Percentiles rank a stretch among this genome's conserved stretches.
Conservation (phyloP, 176 grass and related monocot species). For the Oryza meridionalis region DNA sequence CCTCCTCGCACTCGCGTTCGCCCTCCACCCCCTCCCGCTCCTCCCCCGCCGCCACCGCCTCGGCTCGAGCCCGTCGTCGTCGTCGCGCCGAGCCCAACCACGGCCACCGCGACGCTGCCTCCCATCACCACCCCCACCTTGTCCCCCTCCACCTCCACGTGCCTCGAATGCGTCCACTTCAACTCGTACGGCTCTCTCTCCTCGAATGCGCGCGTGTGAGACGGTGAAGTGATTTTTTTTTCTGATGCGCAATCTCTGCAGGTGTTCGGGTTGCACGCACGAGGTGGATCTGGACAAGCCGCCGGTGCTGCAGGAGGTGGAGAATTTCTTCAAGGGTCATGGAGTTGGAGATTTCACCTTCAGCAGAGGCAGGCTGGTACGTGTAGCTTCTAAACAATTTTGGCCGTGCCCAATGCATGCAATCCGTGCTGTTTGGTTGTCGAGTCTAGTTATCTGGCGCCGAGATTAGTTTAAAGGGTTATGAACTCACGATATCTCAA, state of each 20-base stretch:
- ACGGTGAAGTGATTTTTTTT: constrained; percentile 14
- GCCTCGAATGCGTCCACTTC: constrained; percentile 84
- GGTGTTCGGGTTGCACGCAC: constrained; percentile 82
- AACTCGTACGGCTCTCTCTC: constrained; percentile 49
- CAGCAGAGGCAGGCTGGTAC: constrained; percentile 74
- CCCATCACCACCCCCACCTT: not conserved
- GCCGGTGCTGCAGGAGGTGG: constrained; percentile 67
- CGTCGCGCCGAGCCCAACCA: constrained; percentile 22
- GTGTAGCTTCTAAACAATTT: not conserved
- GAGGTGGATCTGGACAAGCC: constrained; percentile 79
- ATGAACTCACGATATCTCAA: not conserved
- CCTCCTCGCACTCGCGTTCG: constrained; percentile 43
- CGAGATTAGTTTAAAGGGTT: not conserved
- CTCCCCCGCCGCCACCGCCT: constrained; percentile 27
- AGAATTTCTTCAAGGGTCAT: constrained; percentile 60
- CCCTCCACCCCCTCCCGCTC: constrained; percentile 30
- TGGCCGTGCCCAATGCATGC: too few relatives aligned
- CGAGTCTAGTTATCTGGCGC: not conserved
- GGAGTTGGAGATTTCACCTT: constrained; percentile 81
- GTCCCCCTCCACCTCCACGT: constrained; percentile 30
- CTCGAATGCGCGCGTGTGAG: not conserved
- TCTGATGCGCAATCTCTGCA: constrained; percentile 16
- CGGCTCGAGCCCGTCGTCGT: constrained; percentile 33
- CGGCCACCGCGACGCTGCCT: not conserved
- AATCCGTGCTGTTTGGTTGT: not conserved